Base-by-base conservation (phyloP, 2,329 filamentous ascomycete species). In the Herpotrichia juniperi region DNA sequence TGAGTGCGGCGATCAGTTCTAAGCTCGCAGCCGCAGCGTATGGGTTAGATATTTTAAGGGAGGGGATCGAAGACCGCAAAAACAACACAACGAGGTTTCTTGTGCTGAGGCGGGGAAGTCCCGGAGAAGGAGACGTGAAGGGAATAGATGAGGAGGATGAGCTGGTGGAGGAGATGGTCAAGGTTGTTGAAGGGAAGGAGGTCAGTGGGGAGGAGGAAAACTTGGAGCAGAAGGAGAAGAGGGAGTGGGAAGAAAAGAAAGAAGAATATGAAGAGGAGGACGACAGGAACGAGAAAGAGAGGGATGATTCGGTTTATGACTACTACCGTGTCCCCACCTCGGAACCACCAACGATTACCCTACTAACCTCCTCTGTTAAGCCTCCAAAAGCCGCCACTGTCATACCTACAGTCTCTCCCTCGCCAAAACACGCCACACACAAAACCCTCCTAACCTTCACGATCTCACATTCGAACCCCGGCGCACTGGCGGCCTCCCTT, bases 401-500 rank as follows among this genome's bases (percentile, higher is more conserved):
- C 12, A 6, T 7, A 10, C 9, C 31, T n/a, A n/a, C 31, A 34
- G 7, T n/a, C 31, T 9, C 31, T n/a, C n/a, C 31, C n/a, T 16
- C n/a, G n/a, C n/a, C n/a, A 48, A n/a, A 31, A 31, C 35, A 11
- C 35, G 35, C 35, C 35, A 21, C 10, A 37, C 39, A 62, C 58
- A 96, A 96, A 74, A 88, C 87, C 0, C 81, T 97, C 25, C 80
- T 96, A 30, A 87, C 88, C 1, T 97, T 97, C 74, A 93, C 88
- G 1, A 85, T 97, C 46, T 83, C 89, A 58, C 91, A 96, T 71
- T 78, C 82, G 11, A 78, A 83, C 24, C 89, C 92, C 0, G 94
- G 93, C n/a, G 89, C 92, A 10, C 78, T 97, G 56, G 92, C 92
- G 2, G 85, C 90, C 62, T 89, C 88, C 25, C 79, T 97, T 52